A percentile compares a stretch with the other conserved stretches of the same genome.
These are phyloP conservation scores for Allium sativum DNA, from an alignment of 106 monocot genomes.

Conservation along the genomic window DNA sequence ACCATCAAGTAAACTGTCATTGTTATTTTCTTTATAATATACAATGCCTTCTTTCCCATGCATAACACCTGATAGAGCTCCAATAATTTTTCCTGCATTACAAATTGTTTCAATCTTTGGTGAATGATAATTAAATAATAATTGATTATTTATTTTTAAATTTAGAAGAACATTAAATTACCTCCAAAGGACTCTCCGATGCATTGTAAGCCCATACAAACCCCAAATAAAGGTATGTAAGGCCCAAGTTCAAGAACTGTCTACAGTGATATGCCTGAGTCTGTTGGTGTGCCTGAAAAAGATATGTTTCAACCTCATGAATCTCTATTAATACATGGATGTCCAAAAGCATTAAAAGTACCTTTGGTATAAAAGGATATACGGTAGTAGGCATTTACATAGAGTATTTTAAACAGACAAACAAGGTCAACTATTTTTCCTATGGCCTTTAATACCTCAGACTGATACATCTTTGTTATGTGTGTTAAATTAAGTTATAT, in stretches of 20 bases:
- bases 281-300: conserved; percentile 73
- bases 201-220: conserved; percentile 98
- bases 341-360: no score
- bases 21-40: conserved; percentile 64
- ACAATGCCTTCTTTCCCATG: conserved; percentile 78
- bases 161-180: conserved; percentile 13
- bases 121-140: no score
- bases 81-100: conserved; percentile 76
- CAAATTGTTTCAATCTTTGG: conserved; percentile 1
- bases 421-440: no score
- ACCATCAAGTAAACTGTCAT: conserved; percentile 50
- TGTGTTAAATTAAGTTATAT: no score
- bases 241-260: conserved; percentile 89
- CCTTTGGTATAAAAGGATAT: no score
- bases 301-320: no score
- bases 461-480: no score
- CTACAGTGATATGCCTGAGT: conserved; percentile 91
- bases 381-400: no score
- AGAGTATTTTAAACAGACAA: no score
- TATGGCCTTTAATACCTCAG: no score
- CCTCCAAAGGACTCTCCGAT: conserved; percentile 99
- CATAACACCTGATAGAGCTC: conserved; percentile 80
- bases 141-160: no score
- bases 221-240: conserved; percentile 78
- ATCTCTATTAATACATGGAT: no score